Percentiles rank a stretch among this genome's conserved stretches.
phyloP scores from a whole-genome alignment of 139 green algal species.

The Coelastrella sp. region DNA sequence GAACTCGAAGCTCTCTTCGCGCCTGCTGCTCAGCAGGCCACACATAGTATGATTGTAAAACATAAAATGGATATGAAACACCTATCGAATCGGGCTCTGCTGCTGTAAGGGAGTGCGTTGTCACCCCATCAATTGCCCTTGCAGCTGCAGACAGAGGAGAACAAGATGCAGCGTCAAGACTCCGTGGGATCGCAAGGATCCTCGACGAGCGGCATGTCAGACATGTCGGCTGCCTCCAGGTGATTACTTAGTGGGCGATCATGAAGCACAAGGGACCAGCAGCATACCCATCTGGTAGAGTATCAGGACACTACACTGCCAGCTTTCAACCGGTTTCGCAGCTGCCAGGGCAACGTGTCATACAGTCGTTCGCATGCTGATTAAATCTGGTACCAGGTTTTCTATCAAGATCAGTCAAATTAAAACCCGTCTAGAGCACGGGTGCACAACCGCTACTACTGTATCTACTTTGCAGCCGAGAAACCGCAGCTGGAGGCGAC shows the following conservation, averaged over 20 bases:
- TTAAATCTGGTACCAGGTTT: no score
- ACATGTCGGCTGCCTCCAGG: slow-evolving; percentile 12
- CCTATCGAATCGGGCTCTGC: neutral
- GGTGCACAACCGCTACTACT: neutral
- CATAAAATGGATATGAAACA: neutral
- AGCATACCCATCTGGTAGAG: neutral
- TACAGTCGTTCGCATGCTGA: no score
- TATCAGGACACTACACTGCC: neutral
- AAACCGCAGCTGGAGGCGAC: neutral
- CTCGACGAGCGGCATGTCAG: slow-evolving; percentile 34
- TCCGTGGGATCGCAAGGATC: neutral
- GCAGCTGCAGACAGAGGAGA: neutral
- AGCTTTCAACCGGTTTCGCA: neutral
- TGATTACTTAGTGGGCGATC: neutral
- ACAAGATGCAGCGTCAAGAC: slow-evolving; percentile 34
- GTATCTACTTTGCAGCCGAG: neutral
- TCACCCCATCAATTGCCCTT: neutral
- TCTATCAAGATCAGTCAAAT: neutral
- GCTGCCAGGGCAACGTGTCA: no score
- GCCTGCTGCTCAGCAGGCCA: no score
- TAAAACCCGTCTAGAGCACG: no score
- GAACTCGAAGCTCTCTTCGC: no score
- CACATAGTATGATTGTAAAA: no score
- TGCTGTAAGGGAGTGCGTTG: neutral
- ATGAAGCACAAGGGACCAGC: neutral